A percentile compares a stretch with the other conserved stretches of the same genome.
phyloP scores from a whole-genome alignment of 768 basidiomycete genomes.

The Mycena metata region DNA sequence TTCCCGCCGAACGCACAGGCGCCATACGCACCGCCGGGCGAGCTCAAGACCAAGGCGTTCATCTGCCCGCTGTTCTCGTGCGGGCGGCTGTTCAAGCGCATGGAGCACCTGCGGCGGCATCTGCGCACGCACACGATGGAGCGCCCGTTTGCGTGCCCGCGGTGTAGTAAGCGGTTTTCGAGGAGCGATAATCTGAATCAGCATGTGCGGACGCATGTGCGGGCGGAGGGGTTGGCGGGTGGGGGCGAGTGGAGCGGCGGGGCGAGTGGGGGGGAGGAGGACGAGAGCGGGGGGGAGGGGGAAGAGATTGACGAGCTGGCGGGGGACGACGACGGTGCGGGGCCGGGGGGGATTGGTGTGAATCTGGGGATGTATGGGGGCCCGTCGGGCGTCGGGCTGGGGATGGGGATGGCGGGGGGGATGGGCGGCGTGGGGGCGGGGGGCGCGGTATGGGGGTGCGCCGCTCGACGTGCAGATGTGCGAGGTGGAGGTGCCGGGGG shows the following conservation, averaged over 20 bases:
- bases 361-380: constrained; percentile 43
- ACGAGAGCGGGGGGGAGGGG: constrained; percentile 44
- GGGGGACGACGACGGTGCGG: constrained; percentile 47
- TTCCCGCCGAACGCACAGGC: constrained; percentile 16
- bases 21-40: constrained; percentile 25
- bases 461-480: constrained; percentile 65
- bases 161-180: constrained; percentile 87
- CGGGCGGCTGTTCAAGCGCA: constrained; percentile 88
- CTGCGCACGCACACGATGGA: constrained; percentile 92
- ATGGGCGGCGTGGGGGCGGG: constrained; percentile 38
- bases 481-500: constrained; percentile 71
- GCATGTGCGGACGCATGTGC: constrained; percentile 85
- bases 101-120: constrained; percentile 92
- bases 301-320: constrained; percentile 46
- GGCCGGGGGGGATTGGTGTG: constrained; percentile 38
- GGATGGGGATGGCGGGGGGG: constrained; percentile 45
- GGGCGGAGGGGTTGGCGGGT: constrained; percentile 49
- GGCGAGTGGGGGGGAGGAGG: constrained; percentile 47
- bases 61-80: constrained; percentile 90
- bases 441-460: constrained; percentile 38
- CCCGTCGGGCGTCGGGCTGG: constrained; percentile 38
- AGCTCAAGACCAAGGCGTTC: constrained; percentile 72
- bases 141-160: constrained; percentile 80
- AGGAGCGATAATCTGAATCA: constrained; percentile 91
- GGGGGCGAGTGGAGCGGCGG: constrained; percentile 43